Evolutionary conservation across 768 basidiomycete genomes (phyloP), one percentile per base, ranked within the genome.

Genomic region (Paxillus rubicundulus): DNA sequence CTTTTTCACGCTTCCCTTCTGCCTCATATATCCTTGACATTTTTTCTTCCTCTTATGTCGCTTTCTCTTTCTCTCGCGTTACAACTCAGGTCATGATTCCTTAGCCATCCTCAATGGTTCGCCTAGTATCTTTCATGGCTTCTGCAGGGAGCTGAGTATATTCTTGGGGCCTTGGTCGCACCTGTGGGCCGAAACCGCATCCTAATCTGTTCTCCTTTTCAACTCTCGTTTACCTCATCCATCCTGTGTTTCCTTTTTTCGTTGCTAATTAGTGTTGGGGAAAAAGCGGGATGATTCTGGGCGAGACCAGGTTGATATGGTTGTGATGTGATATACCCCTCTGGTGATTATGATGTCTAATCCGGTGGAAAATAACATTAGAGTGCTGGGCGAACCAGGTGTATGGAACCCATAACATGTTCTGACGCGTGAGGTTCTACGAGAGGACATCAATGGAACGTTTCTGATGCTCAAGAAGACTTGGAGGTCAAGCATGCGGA

Each of bases 21-120:
- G 65, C 62, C 61, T 63, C 68, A 69, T 69, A 70, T 71, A 70
- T 70, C 66, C 70, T 63, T 64, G 59, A 61, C 62, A 61, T 63
- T 64, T 64, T 55, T 56, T 55, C 36, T 50, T 39, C 45, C 45
- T 54, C 57, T 41, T 55, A 68, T 61, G 65, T 52, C 56, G 46
- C 32, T 33, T 13, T 55, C 56, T 41, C 38, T 56, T 51, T 40
- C 40, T 49, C 53, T 47, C 55, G 52, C 63, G 57, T 65, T 53
- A 57, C 56, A 54, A 50, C 42, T 57, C 44, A 58, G 54, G 62
- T 54, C 59, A 62, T 64, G 64, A 57, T 53, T 57, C 59, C 59
- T 60, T 53, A 56, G 60, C 60, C 65, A 38, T 54, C 62, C 62
- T 54, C 49, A 60, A 52, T 62, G 28, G 62, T 65, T 47, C 53